Conservation (phyloP, 1,139 yeast species). For the Blastobotrys capitulatus region DNA sequence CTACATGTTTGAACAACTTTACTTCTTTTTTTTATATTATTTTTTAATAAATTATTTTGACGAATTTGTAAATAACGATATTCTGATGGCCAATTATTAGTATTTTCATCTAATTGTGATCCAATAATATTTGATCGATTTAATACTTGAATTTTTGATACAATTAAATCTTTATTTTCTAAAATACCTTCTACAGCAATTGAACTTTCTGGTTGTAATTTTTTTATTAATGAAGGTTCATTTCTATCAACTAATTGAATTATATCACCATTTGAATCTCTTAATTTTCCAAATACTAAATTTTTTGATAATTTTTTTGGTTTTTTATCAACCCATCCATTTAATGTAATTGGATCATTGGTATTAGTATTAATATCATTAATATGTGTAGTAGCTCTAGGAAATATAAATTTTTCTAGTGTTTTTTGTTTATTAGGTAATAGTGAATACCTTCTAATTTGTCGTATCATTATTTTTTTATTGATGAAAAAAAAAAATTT, state of each 20-base stretch:
- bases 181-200: slow-evolving; percentile 59
- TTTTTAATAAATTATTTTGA: slow-evolving; percentile 45
- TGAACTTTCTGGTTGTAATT: slow-evolving; percentile 69
- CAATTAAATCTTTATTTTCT: slow-evolving; percentile 45
- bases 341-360: slow-evolving; percentile 32
- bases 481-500: not conserved
- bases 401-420: not conserved
- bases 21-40: slow-evolving; percentile 56
- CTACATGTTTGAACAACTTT: slow-evolving; percentile 54
- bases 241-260: slow-evolving; percentile 60
- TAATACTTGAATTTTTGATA: slow-evolving; percentile 48
- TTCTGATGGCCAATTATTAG: slow-evolving; percentile 61
- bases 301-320: slow-evolving; percentile 59
- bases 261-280: slow-evolving; percentile 65
- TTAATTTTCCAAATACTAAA: slow-evolving; percentile 60
- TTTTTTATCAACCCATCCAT: slow-evolving; percentile 79
- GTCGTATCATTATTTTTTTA: not conserved
- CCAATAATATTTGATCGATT: slow-evolving; percentile 66
- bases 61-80: slow-evolving; percentile 77
- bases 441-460: not conserved
- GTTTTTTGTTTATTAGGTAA: not conserved
- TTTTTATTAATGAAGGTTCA: slow-evolving; percentile 42
- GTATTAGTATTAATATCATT: not conserved
- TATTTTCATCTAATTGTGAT: slow-evolving; percentile 57
- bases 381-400: not conserved